Conservation (phyloP, 192 early-diverging fungal genomes). For the Gamsiella multidivaricata region DNA sequence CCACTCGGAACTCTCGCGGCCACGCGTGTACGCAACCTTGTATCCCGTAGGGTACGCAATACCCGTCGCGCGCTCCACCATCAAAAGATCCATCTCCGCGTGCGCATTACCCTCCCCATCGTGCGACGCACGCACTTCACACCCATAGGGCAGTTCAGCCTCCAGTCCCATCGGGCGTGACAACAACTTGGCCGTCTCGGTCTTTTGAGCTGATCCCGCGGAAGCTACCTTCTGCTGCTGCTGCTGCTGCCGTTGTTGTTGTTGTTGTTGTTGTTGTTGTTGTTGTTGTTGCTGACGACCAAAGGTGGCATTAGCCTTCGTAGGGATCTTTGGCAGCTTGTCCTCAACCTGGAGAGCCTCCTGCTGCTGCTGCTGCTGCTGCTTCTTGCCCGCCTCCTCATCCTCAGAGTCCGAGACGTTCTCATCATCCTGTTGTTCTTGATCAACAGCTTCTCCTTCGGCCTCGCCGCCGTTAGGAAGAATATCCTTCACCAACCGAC, state of each 20-base stretch:
- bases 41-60: conserved; percentile 42
- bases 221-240: conserved; percentile 2
- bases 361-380: not conserved
- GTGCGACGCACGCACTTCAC: conserved; percentile 34
- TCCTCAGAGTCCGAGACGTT: not conserved
- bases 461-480: not conserved
- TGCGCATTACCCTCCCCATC: conserved; percentile 27
- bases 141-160: conserved; percentile 44
- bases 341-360: conserved; percentile 24
- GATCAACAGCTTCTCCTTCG: conserved; percentile 1
- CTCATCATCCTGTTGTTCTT: not conserved
- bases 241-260: conserved; percentile 8
- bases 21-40: conserved; percentile 43
- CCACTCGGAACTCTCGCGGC: conserved; percentile 40
- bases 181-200: conserved; percentile 28
- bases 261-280: not conserved
- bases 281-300: not conserved
- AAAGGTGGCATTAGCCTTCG: conserved; percentile 17
- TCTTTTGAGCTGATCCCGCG: conserved; percentile 8
- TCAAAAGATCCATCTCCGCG: conserved; percentile 42
- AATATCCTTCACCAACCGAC: conserved; percentile 19
- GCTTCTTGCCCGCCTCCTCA: not conserved
- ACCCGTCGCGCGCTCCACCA: conserved; percentile 41
- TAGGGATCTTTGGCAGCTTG: conserved; percentile 43
- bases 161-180: conserved; percentile 36